Conservation (phyloP, 768 basidiomycete genomes). For the Pulveroboletus ravenelii region DNA sequence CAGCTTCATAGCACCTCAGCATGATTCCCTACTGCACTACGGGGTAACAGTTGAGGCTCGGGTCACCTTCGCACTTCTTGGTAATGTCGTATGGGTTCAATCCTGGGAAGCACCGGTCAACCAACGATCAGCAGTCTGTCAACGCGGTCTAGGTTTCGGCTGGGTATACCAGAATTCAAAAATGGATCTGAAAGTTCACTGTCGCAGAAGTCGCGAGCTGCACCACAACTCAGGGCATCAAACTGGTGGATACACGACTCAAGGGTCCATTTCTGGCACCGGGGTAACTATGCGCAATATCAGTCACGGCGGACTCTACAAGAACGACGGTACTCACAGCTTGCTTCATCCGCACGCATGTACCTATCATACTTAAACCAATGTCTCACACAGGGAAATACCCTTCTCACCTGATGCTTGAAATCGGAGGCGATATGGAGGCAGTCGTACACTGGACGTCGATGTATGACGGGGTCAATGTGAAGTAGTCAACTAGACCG, state of each 20-base stretch:
- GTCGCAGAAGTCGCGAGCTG: constrained; percentile 62
- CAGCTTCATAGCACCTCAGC: neutral
- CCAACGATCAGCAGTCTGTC: neutral
- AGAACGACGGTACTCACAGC: constrained; percentile 22
- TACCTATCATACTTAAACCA: neutral
- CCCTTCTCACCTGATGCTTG: constrained; percentile 3
- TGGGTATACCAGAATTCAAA: constrained; percentile 13
- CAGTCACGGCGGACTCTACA: neutral
- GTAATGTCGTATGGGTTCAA: constrained; percentile 66
- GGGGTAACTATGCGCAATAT: constrained; percentile 46
- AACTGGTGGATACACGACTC: constrained; percentile 58
- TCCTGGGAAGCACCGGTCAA: constrained; percentile 18
- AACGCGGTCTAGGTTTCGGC: neutral
- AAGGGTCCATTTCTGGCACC: constrained; percentile 54
- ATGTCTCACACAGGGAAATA: neutral
- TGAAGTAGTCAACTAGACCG: constrained; percentile 35
- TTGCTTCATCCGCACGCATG: constrained; percentile 38
- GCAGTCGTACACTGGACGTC: constrained; percentile 51
- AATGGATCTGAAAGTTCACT: constrained; percentile 31
- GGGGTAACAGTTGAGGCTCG: constrained; percentile 55
- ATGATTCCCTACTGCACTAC: constrained; percentile 36
- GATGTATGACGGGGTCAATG: constrained; percentile 37
- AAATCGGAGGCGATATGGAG: constrained; percentile 35
- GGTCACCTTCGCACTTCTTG: constrained; percentile 47
- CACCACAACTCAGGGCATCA: constrained; percentile 62